Conservation (phyloP, 768 basidiomycete genomes). For the Rhodotorula taiwanensis region DNA sequence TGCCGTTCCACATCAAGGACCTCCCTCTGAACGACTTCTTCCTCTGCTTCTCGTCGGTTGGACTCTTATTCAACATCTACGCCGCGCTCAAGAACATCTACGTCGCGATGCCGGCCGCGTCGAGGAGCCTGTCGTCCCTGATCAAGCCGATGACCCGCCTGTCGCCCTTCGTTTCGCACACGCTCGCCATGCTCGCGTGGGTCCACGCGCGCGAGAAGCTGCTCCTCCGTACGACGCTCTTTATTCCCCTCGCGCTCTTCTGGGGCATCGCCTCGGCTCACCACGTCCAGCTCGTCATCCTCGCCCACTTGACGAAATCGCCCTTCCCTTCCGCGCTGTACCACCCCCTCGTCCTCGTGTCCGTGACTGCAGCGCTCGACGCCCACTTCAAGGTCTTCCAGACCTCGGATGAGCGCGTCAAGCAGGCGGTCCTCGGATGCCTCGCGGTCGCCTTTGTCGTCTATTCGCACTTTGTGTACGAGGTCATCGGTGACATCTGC, state of each 20-base stretch:
- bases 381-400: constrained; percentile 63
- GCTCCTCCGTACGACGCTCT: constrained; percentile 64
- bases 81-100: constrained; percentile 46
- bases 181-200: constrained; percentile 71
- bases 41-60: constrained; percentile 70
- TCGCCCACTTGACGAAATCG: constrained; percentile 79
- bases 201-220: constrained; percentile 57
- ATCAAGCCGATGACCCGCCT: constrained; percentile 62
- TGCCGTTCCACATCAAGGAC: constrained; percentile 52
- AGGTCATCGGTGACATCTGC: constrained; percentile 73
- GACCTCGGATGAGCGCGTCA: constrained; percentile 11
- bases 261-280: constrained; percentile 64
- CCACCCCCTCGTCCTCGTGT: constrained; percentile 83
- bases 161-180: constrained; percentile 68
- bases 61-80: constrained; percentile 70
- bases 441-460: constrained; percentile 44
- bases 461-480: constrained; percentile 63
- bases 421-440: constrained; percentile 25
- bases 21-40: constrained; percentile 75
- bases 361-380: constrained; percentile 66
- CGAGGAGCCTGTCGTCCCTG: constrained; percentile 38
- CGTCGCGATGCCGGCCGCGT: constrained; percentile 42
- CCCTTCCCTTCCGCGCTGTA: constrained; percentile 65
- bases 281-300: constrained; percentile 81
- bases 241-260: constrained; percentile 79